phyloP scores from a whole-genome alignment of 352 stramenopile genomes.

The Phytophthora meadii region DNA sequence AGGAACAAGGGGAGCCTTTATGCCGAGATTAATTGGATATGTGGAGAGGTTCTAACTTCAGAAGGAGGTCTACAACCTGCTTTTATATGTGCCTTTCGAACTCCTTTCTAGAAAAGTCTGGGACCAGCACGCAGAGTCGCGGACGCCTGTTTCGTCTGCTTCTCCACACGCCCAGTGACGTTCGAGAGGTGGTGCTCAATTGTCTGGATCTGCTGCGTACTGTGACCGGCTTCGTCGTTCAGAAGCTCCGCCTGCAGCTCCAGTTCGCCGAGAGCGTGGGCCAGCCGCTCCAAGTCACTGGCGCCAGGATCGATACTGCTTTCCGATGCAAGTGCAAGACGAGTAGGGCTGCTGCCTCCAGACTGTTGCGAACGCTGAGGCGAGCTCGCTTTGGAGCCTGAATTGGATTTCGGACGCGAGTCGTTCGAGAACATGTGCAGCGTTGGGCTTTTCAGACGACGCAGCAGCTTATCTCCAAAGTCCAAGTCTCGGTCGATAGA shows the following conservation, averaged over 20 bases:
- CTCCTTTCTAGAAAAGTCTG: constrained; percentile 45
- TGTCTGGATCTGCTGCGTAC: constrained; percentile 77
- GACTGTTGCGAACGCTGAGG: constrained; percentile 26
- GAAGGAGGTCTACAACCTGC: no score
- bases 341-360: constrained; percentile 12
- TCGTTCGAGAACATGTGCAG: constrained; percentile 75
- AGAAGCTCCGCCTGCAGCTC: constrained; percentile 74
- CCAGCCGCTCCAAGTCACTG: constrained; percentile 70
- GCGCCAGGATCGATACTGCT: constrained; percentile 22
- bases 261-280: constrained; percentile 68
- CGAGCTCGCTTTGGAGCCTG: constrained; percentile 19
- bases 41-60: no score
- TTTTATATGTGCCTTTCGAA: constrained; percentile 1
- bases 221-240: constrained; percentile 68
- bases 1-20: neutral
- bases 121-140: constrained; percentile 43
- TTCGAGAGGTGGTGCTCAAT: constrained; percentile 71
- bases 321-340: constrained; percentile 24
- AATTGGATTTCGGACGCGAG: constrained; percentile 28
- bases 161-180: constrained; percentile 73
- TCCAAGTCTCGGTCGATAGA: constrained; percentile 71
- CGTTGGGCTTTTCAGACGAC: constrained; percentile 70
- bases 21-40: neutral
- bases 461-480: constrained; percentile 77
- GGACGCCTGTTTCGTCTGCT: constrained; percentile 74